Evolutionary conservation across 1,284 basidiomycete genomes (phyloP), one percentile per base, ranked within the genome.

Genomic region (Mycocalia duriaeana): DNA sequence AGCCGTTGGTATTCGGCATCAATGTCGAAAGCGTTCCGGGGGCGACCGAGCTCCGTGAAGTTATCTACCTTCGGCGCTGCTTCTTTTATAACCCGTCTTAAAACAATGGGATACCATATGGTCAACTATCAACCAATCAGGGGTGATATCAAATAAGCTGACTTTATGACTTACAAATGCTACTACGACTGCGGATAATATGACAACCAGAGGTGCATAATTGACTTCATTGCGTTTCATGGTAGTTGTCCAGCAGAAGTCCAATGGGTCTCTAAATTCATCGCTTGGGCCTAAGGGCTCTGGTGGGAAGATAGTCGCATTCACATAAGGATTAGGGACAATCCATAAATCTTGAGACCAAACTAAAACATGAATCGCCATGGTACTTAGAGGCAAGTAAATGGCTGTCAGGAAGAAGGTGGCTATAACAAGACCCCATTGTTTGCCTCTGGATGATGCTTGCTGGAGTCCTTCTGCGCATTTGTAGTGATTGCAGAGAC

Each of bases 171-270:
- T 53, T 57, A 89, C 85, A 48, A 73, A 63, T 22, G 70, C 45
- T 40, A 90, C 68, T 9, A 77, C 76, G 5, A 82, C 45, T 1
- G 72, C 54, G 0, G 87, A 77, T 14, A 85, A 56, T 13, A 82
- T 75, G 3, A 91, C 63, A 24, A 89, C 63, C 3, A 80, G 56
- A 11, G 81, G 85, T 0, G 86, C 85, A 54, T 73, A 86, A 59
- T 92, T 91, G 57, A 89, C 70, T 57, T 84, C 72, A 53, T 87
- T 80, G 40, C 72, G 72, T 50, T 77, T 75, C 85, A 87, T 82
- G 2, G 85, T 85, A 0, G 83, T 84, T 2, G 82, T 84, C 69
- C 81, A 91, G 63, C 89, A 91, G 57, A 91, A 89, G 62, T 90
- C 84, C 46, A 85, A 60, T 2, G 85, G 76, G 44, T 80, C 77